phyloP scores from a whole-genome alignment of 371 early-diverging fungal species.

The Coemansia sp. region DNA sequence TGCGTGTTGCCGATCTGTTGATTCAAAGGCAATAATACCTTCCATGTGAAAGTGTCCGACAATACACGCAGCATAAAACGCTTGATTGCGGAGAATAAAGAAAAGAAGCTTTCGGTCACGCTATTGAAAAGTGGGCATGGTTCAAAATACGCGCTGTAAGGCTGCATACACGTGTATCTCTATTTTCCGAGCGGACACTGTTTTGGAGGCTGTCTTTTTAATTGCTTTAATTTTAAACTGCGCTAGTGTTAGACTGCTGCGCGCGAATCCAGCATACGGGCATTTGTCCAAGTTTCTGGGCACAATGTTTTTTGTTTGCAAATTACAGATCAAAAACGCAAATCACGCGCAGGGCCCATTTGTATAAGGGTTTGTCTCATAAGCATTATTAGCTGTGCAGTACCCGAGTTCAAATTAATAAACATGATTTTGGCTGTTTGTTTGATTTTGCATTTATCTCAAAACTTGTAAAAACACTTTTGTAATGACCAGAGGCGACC shows the following conservation, averaged over 20 bases:
- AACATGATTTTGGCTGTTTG: background rate
- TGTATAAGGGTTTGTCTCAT: background rate
- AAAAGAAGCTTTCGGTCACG: background rate
- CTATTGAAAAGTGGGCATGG: background rate
- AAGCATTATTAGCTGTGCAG: background rate
- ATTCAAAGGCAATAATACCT: background rate
- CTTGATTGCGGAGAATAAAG: conserved; percentile 1
- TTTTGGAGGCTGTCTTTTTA: background rate
- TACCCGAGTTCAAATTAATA: background rate
- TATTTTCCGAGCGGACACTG: background rate
- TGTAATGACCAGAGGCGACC: conserved; percentile 18
- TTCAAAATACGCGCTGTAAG: background rate
- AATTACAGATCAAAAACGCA: background rate
- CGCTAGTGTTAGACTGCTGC: no score
- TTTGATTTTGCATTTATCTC: background rate
- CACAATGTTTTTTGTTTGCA: background rate
- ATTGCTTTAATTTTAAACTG: background rate
- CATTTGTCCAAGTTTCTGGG: background rate
- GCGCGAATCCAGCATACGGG: no score
- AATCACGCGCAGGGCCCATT: conserved; percentile 7
- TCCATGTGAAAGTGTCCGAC: background rate
- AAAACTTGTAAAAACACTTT: background rate
- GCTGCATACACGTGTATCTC: background rate
- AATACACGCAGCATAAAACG: background rate
- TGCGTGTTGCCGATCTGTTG: background rate